Conservation (phyloP, 2,329 filamentous ascomycete species). For the Aspergillus intermedius region DNA sequence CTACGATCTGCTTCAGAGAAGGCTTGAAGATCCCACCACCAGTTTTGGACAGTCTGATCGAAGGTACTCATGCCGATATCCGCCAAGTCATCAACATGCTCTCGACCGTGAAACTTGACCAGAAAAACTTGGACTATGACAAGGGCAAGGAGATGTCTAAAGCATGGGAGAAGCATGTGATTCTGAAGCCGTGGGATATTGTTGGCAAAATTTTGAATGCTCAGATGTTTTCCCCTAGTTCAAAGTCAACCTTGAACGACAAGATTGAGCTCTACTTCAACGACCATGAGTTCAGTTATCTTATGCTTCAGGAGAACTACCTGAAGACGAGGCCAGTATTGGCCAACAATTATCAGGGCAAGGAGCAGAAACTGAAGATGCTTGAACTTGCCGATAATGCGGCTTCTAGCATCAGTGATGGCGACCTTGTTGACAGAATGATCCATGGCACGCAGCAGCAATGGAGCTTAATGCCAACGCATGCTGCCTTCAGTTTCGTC, state of each 20-base stretch:
- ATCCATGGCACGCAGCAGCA: slow-evolving; percentile 98
- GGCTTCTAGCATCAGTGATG: slow-evolving; percentile 93
- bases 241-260: slow-evolving; percentile 84
- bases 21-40: slow-evolving; percentile 74
- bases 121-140: slow-evolving; percentile 71
- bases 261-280: slow-evolving; percentile 99
- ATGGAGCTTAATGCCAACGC: slow-evolving; percentile 95
- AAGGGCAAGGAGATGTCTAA: slow-evolving; percentile 92
- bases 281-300: slow-evolving; percentile 92
- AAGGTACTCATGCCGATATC: slow-evolving; percentile 92
- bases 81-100: slow-evolving; percentile 99
- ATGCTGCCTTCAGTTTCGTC: slow-evolving; percentile 93
- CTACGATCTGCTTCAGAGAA: slow-evolving; percentile 91
- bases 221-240: slow-evolving; percentile 75
- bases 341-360: slow-evolving; percentile 56
- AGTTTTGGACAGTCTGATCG: slow-evolving; percentile 88
- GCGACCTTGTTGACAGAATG: slow-evolving; percentile 93
- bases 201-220: slow-evolving; percentile 84
- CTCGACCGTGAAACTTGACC: slow-evolving; percentile 84
- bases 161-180: slow-evolving; percentile 95
- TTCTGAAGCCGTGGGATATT: slow-evolving; percentile 98
- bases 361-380: slow-evolving; percentile 69
- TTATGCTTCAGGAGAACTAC: slow-evolving; percentile 99
- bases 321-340: slow-evolving; percentile 70
- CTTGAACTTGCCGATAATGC: slow-evolving; percentile 82